Evolutionary conservation across 371 early-diverging fungal genomes (phyloP), one percentile per base, ranked within the genome.

Genomic region (Mucor mucedo): DNA sequence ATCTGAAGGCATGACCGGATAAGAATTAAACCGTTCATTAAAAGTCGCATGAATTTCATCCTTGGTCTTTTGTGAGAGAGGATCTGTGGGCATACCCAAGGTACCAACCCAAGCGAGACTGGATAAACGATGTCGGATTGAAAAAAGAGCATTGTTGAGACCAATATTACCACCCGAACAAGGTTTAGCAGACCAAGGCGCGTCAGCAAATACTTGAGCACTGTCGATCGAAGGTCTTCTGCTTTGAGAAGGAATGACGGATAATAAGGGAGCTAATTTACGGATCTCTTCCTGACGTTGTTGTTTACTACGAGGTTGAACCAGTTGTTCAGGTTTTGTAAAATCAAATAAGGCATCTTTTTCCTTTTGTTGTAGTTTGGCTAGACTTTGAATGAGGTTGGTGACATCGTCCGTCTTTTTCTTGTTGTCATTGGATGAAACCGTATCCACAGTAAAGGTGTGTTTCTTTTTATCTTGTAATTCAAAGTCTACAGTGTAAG

Each of bases 1-100:
- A 54, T 91, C 91, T 38, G 87, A 81, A n/a, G 96, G 81, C 81
- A 95, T 89, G 39, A 99, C 93, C 2, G 98, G 96, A 56, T 90
- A 80, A 8, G 85, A 84, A 65, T 87, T 80, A 65, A 91, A 81
- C 40, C 86, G 76, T 40, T 72, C 67, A 28, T 81, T 79, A 38
- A 95, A 85, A 52, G 83, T 80, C 57, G 77, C 60, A 28, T 73
- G 76, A 57, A 93, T 87, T 5, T 84, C 79, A 0, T 83, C 76
- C 16, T 79, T 80, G 29, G 88, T 87, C 33, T 79, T 74, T 28
- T 87, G 80, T 0, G 85, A 82, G 69, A 90, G 81, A 2, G 76
- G 74, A 11, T 93, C 92, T 0, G 92, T 91, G 1, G 89, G 76
- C 75, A 88, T 82, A 38, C 92, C 93, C 57, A 93, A 66, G 2